Base-by-base conservation (phyloP, 2,329 filamentous ascomycete genomes). In the Diaporthe caulivora region DNA sequence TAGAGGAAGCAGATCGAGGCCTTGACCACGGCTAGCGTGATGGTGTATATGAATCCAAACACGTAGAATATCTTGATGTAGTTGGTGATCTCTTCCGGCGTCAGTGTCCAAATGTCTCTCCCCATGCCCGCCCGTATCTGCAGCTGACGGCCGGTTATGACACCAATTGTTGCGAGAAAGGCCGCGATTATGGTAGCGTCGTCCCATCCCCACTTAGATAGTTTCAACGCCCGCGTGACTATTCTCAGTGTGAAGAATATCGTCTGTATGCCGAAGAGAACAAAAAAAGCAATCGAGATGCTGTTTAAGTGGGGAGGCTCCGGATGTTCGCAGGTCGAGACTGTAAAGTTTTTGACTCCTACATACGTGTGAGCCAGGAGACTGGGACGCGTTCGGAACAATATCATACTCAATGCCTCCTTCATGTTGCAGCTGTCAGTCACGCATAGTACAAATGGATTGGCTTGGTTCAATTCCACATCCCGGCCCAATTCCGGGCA, bases 211-310 rank as follows among this genome's bases (percentile, higher is more conserved):
- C 77, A 29, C 78, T 65, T 40, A 79, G 81, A 1, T 78, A 76
- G 1, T 77, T 72, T 74, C 13, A 83, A 78, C n/a, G 83, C 76
- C 55, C 78, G 80, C 60, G 78, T 80, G 3, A 76, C 74, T 17
- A 85, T 79, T n/a, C 86, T 84, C 17, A 83, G 73, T 6, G 80
- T 68, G 34, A 86, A 78, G 65, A 84, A 82, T 58, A 82, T 76
- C 42, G 78, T 81, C 8, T 82, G 80, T 29, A 84, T 77, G 13
- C 80, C 78, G 71, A 77, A 81, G 29, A 83, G 76, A 76, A 73
- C 44, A 4, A 55, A 34, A n/a, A 53, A 67, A 13, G 62, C 62
- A 17, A 53, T 53, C 1, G 31, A 53, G 3, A 67, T 40, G 62
- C 62, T 58, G 17, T 21, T 40, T 21, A 73, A 4, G 17, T 29